A percentile compares a stretch with the other conserved stretches of the same genome.
These are phyloP conservation scores for Eragrostis tef DNA, from an alignment of 202 grass and related monocot genomes.

Conservation along the genomic window DNA sequence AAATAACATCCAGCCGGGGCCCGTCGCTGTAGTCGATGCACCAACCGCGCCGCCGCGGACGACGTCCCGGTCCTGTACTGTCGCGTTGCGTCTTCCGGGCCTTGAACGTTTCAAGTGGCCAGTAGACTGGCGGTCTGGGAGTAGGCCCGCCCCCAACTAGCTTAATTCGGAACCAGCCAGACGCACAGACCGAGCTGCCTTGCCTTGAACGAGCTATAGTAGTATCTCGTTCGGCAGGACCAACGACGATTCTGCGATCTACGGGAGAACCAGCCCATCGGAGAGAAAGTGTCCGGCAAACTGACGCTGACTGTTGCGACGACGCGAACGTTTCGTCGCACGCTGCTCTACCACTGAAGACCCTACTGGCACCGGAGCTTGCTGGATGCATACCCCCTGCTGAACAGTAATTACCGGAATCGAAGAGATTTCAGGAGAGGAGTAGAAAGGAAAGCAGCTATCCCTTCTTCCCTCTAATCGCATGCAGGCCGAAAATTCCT, in stretches of 20 bases:
- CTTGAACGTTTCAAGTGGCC: slow-evolving; percentile 31
- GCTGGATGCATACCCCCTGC: not conserved
- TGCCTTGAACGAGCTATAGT: slow-evolving; percentile 39
- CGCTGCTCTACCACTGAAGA: not conserved
- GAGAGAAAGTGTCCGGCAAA: not conserved
- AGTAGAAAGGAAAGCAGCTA: not conserved
- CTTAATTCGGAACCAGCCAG: not conserved
- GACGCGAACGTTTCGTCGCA: not conserved
- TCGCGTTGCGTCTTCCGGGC: not conserved
- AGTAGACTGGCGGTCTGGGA: not conserved
- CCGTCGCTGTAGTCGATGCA: not conserved
- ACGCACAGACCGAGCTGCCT: slow-evolving; percentile 24
- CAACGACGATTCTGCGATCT: not conserved
- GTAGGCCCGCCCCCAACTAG: not conserved
- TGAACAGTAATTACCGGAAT: too few relatives aligned
- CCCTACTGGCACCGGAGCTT: not conserved
- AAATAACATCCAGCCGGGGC: not conserved
- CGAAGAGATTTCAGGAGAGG: not conserved
- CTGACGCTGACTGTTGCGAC: not conserved
- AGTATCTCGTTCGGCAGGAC: not conserved
- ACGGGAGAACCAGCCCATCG: not conserved
- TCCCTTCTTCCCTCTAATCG: too few relatives aligned
- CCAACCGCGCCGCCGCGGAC: slow-evolving; percentile 29
- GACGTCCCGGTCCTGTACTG: not conserved
- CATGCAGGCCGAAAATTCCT: not conserved